phyloP scores from a whole-genome alignment of 345 rosid species.

The Populus alba region DNA sequence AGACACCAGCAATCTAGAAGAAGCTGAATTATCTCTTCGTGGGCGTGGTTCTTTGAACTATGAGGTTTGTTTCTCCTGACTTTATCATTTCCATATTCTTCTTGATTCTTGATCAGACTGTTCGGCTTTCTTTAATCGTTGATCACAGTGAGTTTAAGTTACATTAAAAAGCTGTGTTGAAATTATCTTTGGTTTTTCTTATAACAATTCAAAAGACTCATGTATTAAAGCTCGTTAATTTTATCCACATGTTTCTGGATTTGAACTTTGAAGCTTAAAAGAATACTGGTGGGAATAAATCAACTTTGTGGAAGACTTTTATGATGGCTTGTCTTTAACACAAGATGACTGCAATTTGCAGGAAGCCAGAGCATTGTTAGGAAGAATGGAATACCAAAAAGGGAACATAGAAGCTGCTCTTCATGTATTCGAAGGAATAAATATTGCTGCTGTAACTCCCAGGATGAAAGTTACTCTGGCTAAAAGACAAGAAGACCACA shows the following conservation, averaged over 20 bases:
- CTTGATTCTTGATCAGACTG: background rate
- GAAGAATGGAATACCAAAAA: conserved; percentile 69
- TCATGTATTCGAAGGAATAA: conserved; percentile 73
- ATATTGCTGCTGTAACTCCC: conserved; percentile 47
- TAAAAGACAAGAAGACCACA: conserved; percentile 39
- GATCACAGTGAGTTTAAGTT: background rate
- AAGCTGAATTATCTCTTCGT: conserved; percentile 77
- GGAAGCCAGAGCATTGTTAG: conserved; percentile 82
- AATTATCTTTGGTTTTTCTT: background rate
- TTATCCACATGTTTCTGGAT: background rate
- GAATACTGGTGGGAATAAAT: background rate
- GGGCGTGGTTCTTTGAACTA: conserved; percentile 70
- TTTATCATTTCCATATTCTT: background rate
- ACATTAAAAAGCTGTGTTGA: background rate
- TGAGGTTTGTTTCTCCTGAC: conserved; percentile 48
- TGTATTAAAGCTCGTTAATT: background rate
- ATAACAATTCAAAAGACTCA: background rate
- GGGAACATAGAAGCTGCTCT: conserved; percentile 66
- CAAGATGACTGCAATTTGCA: conserved; percentile 15
- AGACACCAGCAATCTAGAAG: conserved; percentile 64
- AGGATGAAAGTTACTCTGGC: conserved; percentile 53
- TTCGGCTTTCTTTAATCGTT: conserved; percentile 3
- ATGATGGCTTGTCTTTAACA: background rate
- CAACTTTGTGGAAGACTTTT: background rate
- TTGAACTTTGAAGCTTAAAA: background rate